Evolutionary conservation across 768 basidiomycete species (phyloP), one percentile per base, ranked within the genome.

Genomic region (Hygrophoropsis aurantiaca): DNA sequence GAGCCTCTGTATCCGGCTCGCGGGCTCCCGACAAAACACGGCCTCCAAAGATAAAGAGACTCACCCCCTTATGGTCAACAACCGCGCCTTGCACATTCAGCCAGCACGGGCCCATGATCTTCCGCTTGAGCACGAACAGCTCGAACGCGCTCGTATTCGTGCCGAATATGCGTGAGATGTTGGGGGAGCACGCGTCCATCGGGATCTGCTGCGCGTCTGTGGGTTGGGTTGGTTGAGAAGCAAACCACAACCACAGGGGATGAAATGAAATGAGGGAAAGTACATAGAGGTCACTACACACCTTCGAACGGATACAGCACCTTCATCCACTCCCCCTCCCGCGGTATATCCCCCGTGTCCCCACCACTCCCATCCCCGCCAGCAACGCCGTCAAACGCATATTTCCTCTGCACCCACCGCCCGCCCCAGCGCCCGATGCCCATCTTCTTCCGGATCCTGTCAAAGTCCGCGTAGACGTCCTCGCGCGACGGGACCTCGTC

Each of bases 91-190:
- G 86, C 52, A 99, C 79, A 46, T 85, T 78, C 37, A 99, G 72
- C 97, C 97, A 99, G 62, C 97, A 98, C 0, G 97, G 94, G 1
- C 97, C 97, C 94, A 97, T 97, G 47, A 98, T 97, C 70, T 94
- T 97, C 25, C 94, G 83, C 66, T 98, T 98, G 38, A 98, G 57
- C 2, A 94, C 94, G 16, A 99, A 79, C 9, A 92, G 72, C 63
- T 98, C 97, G 56, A 99, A 99, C 0, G 95, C 87, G 43, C 73
- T 90, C 5, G 94, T 95, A 54, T 84, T 94, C 3, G 94, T 88
- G 11, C 97, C 97, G 55, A 98, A 88, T 10, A 98, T 84, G 47
- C 80, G 82, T 26, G 82, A 76, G 61, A 97, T 94, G 42, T 90
- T 94, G 8, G 89, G 84, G 39, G 90, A 92, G 33, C 79, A 80